Base-by-base conservation (phyloP, 2,329 filamentous ascomycete species). In the Xylaria sp. region DNA sequence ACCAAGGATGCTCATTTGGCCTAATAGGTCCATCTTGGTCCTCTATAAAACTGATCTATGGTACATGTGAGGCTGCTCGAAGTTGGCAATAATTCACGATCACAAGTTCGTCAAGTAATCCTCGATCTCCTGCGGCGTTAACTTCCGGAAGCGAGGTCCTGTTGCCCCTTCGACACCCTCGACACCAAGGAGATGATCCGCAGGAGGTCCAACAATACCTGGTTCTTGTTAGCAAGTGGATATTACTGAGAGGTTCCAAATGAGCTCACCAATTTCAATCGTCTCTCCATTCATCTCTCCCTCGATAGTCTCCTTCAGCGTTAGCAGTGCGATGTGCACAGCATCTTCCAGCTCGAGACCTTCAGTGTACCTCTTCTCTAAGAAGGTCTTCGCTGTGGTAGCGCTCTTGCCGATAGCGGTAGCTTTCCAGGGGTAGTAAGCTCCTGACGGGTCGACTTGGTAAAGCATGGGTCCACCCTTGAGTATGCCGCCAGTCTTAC, bases 211-310 rank as follows among this genome's bases (percentile, higher is more conserved):
- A 75, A 99, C 94, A 75, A 99, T 98, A 78, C 95, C 94, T 96
- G 69, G 2, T 54, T 60, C 28, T 51, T 4, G 71, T 80, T 74
- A 81, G 78, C 67, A 73, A 72, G 49, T 43, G 58, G 12, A 20
- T 52, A 41, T 58, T 9, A 18, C 51, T 1, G 13, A 46, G 20
- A 61, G 13, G 15, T 18, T 28, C 3, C 13, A 25, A 36, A 55
- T n/a, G 43, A 36, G 80, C 90, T 81, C 83, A 94, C 94, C 95
- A 82, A 99, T 98, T 84, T 99, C 96, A 73, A 99, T 97, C 39
- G 95, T 98, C 81, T 98, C 94, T 71, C 95, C 95, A 76, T 95
- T 98, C 95, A 98, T 98, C 85, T 98, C 96, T 67, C 96, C 96
- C 85, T 98, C 95, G 79, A 99, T 99, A 67, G 96, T 98, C 87